Percentiles rank a stretch among this genome's conserved stretches.
These are phyloP conservation scores for Tardiomyces digboiensis DNA, from an alignment of 1,139 yeast species.

Conservation along the genomic window DNA sequence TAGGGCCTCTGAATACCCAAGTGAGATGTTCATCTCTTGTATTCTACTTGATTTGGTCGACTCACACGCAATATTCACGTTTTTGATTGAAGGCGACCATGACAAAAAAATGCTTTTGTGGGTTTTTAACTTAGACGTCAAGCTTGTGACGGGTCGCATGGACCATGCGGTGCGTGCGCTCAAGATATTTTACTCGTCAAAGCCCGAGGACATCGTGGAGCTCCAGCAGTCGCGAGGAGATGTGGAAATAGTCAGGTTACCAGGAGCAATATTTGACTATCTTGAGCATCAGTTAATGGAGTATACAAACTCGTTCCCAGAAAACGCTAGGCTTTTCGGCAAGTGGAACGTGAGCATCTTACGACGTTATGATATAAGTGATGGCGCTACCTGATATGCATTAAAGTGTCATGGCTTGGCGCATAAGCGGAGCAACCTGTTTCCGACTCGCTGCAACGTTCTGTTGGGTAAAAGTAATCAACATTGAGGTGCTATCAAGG, in stretches of 20 bases:
- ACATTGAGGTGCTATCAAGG: conserved; percentile 3
- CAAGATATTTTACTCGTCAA: conserved; percentile 34
- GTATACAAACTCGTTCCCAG: conserved; percentile 29
- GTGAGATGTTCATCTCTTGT: conserved; percentile 6
- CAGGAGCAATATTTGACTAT: conserved; percentile 20
- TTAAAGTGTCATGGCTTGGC: conserved; percentile 11
- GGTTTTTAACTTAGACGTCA: conserved; percentile 47
- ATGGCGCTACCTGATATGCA: conserved; percentile 5
- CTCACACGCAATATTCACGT: conserved; percentile 28
- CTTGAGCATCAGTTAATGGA: conserved; percentile 23
- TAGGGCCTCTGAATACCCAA: conserved; percentile 1
- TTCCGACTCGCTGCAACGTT: conserved; percentile 64
- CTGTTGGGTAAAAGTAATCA: conserved; percentile 8
- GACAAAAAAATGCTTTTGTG: conserved; percentile 32
- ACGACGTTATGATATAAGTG: conserved; percentile 1
- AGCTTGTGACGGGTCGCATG: conserved; percentile 20
- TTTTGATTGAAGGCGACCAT: conserved; percentile 12
- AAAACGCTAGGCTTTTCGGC: conserved; percentile 21
- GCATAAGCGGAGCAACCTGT: conserved; percentile 62
- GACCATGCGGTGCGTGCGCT: conserved; percentile 24
- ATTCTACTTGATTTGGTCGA: conserved; percentile 17
- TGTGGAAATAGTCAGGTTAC: conserved; percentile 30
- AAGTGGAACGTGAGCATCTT: conserved; percentile 26
- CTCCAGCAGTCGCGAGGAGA: conserved; percentile 27
- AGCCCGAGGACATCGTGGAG: conserved; percentile 13